These are phyloP conservation scores for Fraxinus xanthoxyloides DNA, from an alignment of 305 asterid species.

Conservation along the genomic window DNA sequence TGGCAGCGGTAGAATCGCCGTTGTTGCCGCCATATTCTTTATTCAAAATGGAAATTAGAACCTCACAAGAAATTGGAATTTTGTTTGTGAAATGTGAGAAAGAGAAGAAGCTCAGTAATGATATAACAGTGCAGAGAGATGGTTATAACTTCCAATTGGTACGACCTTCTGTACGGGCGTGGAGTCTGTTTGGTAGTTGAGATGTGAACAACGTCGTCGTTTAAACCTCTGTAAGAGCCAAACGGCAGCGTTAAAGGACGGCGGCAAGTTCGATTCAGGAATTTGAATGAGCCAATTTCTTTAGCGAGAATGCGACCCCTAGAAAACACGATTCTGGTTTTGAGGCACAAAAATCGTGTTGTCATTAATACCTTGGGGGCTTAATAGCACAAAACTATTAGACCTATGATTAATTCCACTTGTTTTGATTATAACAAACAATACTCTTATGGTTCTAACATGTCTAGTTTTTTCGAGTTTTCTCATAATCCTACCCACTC, in stretches of 20 bases:
- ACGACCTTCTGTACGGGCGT: neutral
- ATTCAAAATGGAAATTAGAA: neutral
- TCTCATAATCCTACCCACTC: no score
- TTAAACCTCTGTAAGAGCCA: neutral
- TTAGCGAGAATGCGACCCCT: neutral
- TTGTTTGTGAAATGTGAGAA: constrained; percentile 4
- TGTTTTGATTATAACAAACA: no score
- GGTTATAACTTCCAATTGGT: neutral
- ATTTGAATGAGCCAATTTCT: neutral
- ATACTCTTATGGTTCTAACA: no score
- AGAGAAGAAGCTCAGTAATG: neutral
- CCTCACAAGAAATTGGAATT: neutral
- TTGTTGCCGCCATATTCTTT: constrained; percentile 25
- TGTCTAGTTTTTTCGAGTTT: no score
- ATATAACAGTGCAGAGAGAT: neutral
- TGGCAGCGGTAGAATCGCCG: neutral
- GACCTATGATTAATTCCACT: no score
- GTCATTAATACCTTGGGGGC: neutral
- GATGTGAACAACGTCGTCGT: neutral
- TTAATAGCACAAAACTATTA: no score
- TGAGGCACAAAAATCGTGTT: neutral
- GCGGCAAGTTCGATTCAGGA: neutral
- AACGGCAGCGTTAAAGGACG: neutral
- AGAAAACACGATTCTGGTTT: neutral
- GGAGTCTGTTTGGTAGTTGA: neutral